Evolutionary conservation across 1,284 basidiomycete species (phyloP), one percentile per base, ranked within the genome.

Genomic region (Cutaneotrichosporon cyanovorans): DNA sequence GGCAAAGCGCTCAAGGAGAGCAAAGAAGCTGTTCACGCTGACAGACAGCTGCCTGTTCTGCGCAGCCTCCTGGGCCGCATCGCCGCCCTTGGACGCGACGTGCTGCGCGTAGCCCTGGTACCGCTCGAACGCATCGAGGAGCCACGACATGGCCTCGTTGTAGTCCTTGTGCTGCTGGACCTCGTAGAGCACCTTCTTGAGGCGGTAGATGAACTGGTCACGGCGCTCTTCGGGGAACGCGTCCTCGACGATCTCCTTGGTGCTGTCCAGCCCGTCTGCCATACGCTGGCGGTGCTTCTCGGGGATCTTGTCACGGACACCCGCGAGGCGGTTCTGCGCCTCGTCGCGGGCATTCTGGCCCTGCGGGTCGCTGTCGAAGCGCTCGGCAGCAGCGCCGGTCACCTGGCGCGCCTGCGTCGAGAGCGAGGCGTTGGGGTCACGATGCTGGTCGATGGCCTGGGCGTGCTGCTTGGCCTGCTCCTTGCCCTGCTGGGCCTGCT

Each of bases 111-210:
- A 43, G 4, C 74, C 73, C 36, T 80, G 79, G 73, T 93, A 96
- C 63, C 85, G 81, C 63, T 83, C 80, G n/a, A 85, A 64, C 49
- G 78, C 76, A 42, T 76, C 73, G 37, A 91, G 75, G 31, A 90
- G 75, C 85, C 87, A 91, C 16, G 73, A 73, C 56, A 91, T 79
- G 31, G 84, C 81, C 46, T 80, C 82, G 61, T 91, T 86, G 73
- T 95, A 96, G 64, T 93, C 86, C 50, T 83, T 78, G 73, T 93
- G 88, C 65, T 84, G 82, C 74, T 96, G 92, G 71, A 87, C 90
- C 71, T 96, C 92, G 52, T 63, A 25, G 53, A 95, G 80, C 34
- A 89, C 85, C 83, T 87, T 65, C 61, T 62, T 73, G 41, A 69
- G 45, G 56, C 66, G 55, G 62, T 54, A 60, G 48, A 69, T 65